Evolutionary conservation across 1,284 basidiomycete genomes (phyloP).

Genomic region (Puccinia hordei): DNA sequence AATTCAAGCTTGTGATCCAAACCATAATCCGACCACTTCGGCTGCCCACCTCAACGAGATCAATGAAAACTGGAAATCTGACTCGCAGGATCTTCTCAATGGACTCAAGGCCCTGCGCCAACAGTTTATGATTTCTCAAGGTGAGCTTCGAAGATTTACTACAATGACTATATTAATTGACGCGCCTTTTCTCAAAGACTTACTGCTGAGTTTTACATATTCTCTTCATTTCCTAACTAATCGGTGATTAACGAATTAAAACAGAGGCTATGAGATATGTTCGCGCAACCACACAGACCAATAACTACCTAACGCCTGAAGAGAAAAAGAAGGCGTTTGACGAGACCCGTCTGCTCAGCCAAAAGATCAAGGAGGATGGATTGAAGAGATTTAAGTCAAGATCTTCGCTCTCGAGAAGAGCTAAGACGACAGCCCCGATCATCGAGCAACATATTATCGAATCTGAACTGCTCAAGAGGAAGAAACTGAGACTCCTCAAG

Average conservation of each 20-base stretch:
- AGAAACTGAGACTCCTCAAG: background rate
- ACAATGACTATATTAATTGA: background rate
- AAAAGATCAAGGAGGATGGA: background rate
- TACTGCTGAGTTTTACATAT: no score
- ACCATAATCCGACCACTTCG: background rate
- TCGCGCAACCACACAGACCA: background rate
- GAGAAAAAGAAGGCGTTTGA: background rate
- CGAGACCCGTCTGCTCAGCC: background rate
- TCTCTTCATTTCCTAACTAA: no score
- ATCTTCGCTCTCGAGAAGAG: constrained; percentile 1
- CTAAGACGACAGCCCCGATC: background rate
- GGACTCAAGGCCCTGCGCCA: background rate
- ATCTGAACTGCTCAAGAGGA: background rate
- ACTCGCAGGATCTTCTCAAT: background rate
- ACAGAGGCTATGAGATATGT: constrained; percentile 3
- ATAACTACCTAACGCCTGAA: background rate
- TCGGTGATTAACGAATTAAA: background rate
- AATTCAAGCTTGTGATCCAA: constrained; percentile 10
- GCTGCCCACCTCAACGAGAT: background rate
- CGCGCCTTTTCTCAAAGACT: background rate
- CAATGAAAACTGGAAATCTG: background rate
- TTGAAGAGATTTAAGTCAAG: background rate
- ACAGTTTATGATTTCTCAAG: background rate
- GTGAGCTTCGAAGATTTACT: background rate
- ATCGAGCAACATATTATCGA: background rate